These are phyloP conservation scores for Sordariomycetes sp. DNA, from an alignment of 2,329 filamentous ascomycete species.

Conservation along the genomic window DNA sequence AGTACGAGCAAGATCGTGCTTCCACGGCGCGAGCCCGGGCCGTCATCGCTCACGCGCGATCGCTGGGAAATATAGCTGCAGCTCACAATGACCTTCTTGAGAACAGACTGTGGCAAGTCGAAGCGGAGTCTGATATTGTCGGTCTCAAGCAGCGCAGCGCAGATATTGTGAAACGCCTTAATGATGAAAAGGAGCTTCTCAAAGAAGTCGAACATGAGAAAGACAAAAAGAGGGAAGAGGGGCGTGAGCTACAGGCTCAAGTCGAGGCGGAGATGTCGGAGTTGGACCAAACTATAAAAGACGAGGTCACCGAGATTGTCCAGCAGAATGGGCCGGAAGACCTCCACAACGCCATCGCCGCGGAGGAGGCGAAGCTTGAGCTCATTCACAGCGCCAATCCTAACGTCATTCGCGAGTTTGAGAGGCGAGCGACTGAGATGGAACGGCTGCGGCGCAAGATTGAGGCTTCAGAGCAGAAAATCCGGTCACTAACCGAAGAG, in stretches of 20 bases:
- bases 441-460: constrained; percentile 50
- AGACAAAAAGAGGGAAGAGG: too few species aligned
- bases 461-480: constrained; percentile 40
- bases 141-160: constrained; percentile 58
- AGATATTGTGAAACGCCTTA: constrained; percentile 45
- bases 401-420: constrained; percentile 67
- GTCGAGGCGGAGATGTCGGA: too few species aligned
- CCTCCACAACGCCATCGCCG: too few species aligned
- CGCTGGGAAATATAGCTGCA: constrained; percentile 52
- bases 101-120: constrained; percentile 61
- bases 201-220: constrained; percentile 11
- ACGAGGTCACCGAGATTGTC: constrained; percentile 24
- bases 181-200: constrained; percentile 32
- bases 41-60: constrained; percentile 42
- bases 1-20: constrained; percentile 44
- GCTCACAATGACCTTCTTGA: constrained; percentile 58
- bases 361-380: constrained; percentile 66
- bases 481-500: constrained; percentile 44
- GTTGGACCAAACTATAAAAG: too few species aligned
- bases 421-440: constrained; percentile 63
- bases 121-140: constrained; percentile 73
- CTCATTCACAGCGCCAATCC: constrained; percentile 73
- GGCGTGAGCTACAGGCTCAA: too few species aligned
- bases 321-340: constrained; percentile 23
- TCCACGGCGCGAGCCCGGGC: constrained; percentile 47